A percentile compares a stretch with the other conserved stretches of the same genome.
Conservation (phyloP, 352 stramenopile genomes). For the Phytophthora crassamura region DNA sequence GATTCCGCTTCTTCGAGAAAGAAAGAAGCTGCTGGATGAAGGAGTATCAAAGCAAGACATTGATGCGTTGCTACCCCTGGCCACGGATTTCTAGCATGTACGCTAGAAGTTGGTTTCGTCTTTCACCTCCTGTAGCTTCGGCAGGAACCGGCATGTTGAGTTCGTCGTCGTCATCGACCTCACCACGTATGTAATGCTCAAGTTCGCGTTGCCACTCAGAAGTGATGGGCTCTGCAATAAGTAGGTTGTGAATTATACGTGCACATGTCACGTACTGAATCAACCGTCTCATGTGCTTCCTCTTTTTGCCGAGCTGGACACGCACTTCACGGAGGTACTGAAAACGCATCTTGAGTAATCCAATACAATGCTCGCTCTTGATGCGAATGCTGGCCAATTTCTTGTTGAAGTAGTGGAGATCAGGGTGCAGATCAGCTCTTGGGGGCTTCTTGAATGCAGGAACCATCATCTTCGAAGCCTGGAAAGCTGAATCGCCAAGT, state of each 20-base stretch:
- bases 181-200: background rate
- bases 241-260: conserved; percentile 32
- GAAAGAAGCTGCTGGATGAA: conserved; percentile 21
- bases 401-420: conserved; percentile 27
- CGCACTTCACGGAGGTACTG: conserved; percentile 26
- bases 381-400: conserved; percentile 20
- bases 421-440: conserved; percentile 14
- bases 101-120: conserved; percentile 19
- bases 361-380: conserved; percentile 36
- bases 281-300: conserved; percentile 21
- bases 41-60: conserved; percentile 19
- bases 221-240: conserved; percentile 25
- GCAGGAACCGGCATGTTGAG: conserved; percentile 12
- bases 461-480: conserved; percentile 19
- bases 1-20: conserved; percentile 20
- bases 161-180: conserved; percentile 26
- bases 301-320: conserved; percentile 13
- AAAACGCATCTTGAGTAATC: conserved; percentile 29
- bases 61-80: conserved; percentile 14
- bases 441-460: conserved; percentile 30
- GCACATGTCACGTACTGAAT: conserved; percentile 22
- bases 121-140: background rate
- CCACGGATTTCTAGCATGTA: conserved; percentile 23
- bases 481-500: conserved; percentile 30
- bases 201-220: conserved; percentile 10